These are phyloP conservation scores for Neurospora cerealis DNA, from an alignment of 495 filamentous ascomycete genomes.

Conservation along the genomic window DNA sequence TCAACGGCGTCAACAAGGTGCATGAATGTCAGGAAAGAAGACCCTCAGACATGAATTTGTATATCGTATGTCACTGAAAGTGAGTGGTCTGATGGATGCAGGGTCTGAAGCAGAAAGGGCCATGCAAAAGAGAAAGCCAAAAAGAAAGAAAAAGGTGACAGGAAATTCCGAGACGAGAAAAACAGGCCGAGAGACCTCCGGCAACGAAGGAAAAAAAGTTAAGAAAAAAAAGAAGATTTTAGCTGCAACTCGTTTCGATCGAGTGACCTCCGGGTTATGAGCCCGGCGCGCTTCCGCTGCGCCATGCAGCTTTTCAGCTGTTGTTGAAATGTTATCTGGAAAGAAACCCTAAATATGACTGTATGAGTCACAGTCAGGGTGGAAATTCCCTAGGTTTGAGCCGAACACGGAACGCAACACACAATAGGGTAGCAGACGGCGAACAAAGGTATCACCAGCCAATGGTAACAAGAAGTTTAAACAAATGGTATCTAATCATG, in stretches of 20 bases:
- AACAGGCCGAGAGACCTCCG: background rate
- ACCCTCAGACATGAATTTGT: background rate
- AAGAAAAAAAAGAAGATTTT: slow-evolving; percentile 12
- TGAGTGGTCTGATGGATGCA: background rate
- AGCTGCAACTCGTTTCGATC: slow-evolving; percentile 46
- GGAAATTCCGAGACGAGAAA: background rate
- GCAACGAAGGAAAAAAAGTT: slow-evolving; percentile 1
- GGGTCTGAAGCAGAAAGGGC: background rate
- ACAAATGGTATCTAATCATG: background rate
- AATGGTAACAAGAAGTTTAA: background rate
- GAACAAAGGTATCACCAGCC: background rate
- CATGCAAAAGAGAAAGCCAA: background rate
- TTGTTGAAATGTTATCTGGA: background rate
- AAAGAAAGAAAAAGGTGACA: background rate
- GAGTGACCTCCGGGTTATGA: slow-evolving; percentile 46
- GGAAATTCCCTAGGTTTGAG: background rate
- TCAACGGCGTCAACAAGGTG: background rate
- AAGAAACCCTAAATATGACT: background rate
- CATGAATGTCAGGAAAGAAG: background rate
- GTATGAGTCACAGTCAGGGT: background rate
- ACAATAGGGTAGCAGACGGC: background rate
- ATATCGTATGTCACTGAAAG: background rate
- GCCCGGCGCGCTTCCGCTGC: slow-evolving; percentile 47
- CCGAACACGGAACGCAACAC: background rate
- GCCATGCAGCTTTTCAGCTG: slow-evolving; percentile 32